Percentiles rank a stretch among this genome's conserved stretches.
Evolutionary conservation across 305 asterid genomes (phyloP).

Genomic region (Coffea humblotiana): DNA sequence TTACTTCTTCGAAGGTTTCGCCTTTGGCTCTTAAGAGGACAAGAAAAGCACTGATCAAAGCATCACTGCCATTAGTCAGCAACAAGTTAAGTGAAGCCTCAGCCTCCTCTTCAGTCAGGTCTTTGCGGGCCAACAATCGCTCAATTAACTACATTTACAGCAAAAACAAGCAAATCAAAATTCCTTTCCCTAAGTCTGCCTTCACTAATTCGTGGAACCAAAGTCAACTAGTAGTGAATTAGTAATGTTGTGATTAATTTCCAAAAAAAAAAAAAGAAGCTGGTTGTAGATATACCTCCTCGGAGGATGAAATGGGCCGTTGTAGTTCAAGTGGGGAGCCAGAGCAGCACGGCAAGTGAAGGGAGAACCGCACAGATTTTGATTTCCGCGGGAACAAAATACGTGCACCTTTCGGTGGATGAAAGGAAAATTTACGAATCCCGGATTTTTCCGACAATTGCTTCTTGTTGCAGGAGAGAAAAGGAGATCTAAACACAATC

Average conservation of each 20-base stretch:
- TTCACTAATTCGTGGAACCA: neutral
- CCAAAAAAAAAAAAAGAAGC: too few species aligned
- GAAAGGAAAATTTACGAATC: neutral
- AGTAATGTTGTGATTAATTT: neutral
- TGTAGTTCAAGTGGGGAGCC: conserved; percentile 5
- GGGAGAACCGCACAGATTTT: neutral
- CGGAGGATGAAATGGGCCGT: conserved; percentile 5
- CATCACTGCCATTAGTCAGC: conserved; percentile 57
- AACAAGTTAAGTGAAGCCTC: conserved; percentile 67
- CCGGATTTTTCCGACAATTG: neutral
- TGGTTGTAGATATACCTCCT: neutral
- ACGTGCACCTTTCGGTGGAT: neutral
- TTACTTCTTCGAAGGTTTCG: conserved; percentile 76
- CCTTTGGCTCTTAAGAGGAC: conserved; percentile 88
- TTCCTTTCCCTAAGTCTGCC: neutral
- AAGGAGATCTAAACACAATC: neutral
- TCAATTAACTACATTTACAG: conserved; percentile 50
- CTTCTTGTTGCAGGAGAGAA: neutral
- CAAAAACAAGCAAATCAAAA: neutral
- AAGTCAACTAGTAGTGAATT: neutral
- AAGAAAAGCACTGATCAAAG: conserved; percentile 79
- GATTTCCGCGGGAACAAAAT: neutral
- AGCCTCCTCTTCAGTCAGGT: conserved; percentile 73
- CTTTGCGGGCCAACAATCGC: conserved; percentile 50
- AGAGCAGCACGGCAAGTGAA: conserved; percentile 10